Conservation (phyloP, 108 stramenopile species). For the Discostella stelligeroides region DNA sequence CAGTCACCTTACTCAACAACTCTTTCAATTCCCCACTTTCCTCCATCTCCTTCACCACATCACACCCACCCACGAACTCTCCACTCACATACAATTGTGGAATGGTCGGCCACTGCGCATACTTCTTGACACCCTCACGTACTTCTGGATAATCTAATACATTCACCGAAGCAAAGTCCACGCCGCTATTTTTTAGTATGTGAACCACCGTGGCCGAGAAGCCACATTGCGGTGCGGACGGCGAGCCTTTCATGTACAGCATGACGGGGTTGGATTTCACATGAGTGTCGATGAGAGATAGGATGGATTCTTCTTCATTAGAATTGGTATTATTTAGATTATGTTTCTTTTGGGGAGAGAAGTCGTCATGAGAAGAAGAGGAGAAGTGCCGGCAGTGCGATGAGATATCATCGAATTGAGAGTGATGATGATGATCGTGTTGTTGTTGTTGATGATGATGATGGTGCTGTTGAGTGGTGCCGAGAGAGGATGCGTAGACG, state of each 20-base stretch:
- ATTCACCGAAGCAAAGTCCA: constrained; percentile 95
- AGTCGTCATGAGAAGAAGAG: constrained; percentile 73
- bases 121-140: constrained; percentile 96
- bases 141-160: constrained; percentile 96
- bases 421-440: too few species aligned
- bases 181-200: constrained; percentile 86
- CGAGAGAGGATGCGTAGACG: background rate
- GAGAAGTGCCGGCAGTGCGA: constrained; percentile 25
- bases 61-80: constrained; percentile 97
- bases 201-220: constrained; percentile 92
- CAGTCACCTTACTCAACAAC: constrained; percentile 64
- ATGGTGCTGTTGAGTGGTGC: background rate
- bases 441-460: background rate
- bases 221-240: constrained; percentile 94
- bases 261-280: constrained; percentile 84
- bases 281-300: constrained; percentile 73
- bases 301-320: constrained; percentile 22
- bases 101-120: constrained; percentile 88
- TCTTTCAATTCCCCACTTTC: constrained; percentile 90
- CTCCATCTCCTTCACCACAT: constrained; percentile 92
- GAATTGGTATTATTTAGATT: constrained; percentile 48
- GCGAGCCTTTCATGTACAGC: constrained; percentile 99
- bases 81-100: constrained; percentile 97
- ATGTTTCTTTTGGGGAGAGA: constrained; percentile 80
- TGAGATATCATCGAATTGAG: constrained; percentile 6